Evolutionary conservation across 2,329 filamentous ascomycete species (phyloP).

Genomic region (Aspergillus calidoustus): DNA sequence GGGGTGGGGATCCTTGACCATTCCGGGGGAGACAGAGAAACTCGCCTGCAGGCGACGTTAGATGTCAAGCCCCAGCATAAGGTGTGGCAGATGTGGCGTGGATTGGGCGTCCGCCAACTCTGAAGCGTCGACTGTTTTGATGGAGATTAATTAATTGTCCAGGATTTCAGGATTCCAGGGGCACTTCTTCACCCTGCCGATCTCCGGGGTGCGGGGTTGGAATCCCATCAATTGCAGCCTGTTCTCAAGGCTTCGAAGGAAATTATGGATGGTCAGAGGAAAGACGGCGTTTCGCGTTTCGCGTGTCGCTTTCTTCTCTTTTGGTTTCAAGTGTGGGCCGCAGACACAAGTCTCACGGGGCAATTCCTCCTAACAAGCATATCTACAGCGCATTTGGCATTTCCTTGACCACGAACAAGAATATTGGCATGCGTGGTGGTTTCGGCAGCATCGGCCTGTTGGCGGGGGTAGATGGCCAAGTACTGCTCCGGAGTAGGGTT

Average conservation of each 20-base stretch:
- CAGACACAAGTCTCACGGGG: neutral
- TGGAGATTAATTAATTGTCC: constrained; percentile 23
- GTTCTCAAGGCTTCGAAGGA: neutral
- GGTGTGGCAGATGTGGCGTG: constrained; percentile 23
- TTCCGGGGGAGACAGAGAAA: neutral
- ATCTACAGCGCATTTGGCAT: neutral
- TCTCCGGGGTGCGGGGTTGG: constrained; percentile 25
- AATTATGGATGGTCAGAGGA: neutral
- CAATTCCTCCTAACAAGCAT: neutral
- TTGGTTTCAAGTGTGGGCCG: neutral
- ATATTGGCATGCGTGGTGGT: neutral
- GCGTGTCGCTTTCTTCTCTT: neutral
- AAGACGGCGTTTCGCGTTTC: constrained; percentile 8
- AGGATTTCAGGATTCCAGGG: neutral
- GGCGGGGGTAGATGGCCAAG: neutral
- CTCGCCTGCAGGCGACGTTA: constrained; percentile 1
- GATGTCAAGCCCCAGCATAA: constrained; percentile 14
- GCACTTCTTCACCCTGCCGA: constrained; percentile 22
- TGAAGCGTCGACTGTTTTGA: constrained; percentile 19
- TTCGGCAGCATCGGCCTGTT: neutral
- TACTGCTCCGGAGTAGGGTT: neutral
- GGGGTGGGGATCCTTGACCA: neutral
- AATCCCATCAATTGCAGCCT: constrained; percentile 28
- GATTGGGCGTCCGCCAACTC: constrained; percentile 20
- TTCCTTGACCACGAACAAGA: neutral